Evolutionary conservation across 129 eudicot species (phyloP).

Genomic region (Lactuca sativa): DNA sequence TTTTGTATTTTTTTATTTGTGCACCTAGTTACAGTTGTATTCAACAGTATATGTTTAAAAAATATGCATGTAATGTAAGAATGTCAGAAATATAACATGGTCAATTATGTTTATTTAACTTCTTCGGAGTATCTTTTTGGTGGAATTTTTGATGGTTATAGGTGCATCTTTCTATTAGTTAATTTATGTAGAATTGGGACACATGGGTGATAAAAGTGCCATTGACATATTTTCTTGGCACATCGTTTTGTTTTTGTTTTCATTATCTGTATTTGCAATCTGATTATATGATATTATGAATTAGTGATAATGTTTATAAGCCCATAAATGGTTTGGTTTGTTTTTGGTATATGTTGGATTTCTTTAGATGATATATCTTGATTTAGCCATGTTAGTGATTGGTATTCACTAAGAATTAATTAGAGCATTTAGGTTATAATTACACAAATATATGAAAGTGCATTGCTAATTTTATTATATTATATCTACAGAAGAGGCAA

Average conservation of each 20-base stretch:
- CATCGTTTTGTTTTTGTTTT: neutral
- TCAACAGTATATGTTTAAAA: neutral
- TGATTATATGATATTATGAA: too few species aligned
- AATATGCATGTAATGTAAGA: neutral
- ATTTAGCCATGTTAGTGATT: constrained; percentile 9
- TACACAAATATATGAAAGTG: neutral
- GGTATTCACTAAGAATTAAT: neutral
- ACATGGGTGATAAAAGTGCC: too few species aligned
- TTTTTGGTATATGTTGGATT: too few species aligned
- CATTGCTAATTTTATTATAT: too few species aligned
- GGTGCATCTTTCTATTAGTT: too few species aligned
- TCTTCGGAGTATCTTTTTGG: too few species aligned
- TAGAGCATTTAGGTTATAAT: neutral
- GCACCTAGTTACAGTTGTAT: neutral
- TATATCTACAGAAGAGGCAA: constrained; percentile 40
- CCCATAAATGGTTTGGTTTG: neutral
- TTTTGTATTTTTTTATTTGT: neutral
- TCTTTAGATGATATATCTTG: neutral
- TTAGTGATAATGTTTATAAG: neutral
- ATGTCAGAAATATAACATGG: neutral
- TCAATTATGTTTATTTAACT: neutral
- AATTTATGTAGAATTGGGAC: too few species aligned
- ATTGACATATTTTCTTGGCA: too few species aligned
- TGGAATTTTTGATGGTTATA: too few species aligned
- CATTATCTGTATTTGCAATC: too few species aligned